Evolutionary conservation across 768 basidiomycete species (phyloP), one percentile per base, ranked within the genome.

Genomic region (Collybia nuda): DNA sequence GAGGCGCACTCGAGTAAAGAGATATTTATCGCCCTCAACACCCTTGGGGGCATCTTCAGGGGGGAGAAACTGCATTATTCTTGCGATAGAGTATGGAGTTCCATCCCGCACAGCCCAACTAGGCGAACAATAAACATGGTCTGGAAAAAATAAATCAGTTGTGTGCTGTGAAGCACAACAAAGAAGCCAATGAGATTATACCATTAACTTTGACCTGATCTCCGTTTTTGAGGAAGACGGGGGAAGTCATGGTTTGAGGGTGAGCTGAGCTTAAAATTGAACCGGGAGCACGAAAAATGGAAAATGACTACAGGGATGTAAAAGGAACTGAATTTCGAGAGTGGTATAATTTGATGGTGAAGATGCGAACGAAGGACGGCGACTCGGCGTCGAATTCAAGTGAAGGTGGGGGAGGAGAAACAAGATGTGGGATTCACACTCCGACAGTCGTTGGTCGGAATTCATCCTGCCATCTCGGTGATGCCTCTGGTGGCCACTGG

Each of bases 81-180:
- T 86, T 43, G 90, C 95, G 52, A 99, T 84, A 38, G 90, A 90
- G 70, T 97, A 98, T 51, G 97, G 95, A 53, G 93, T 93, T 61
- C 93, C 92, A 65, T 97, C 94, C 54, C 95, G 84, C 53, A 89
- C 79, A 50, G 86, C 81, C 93, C 93, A 98, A 54, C 85, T 88
- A 24, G 93, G 90, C 26, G 95, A 93, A 71, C 93, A 93, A 66
- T 97, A 98, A 59, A 98, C 95, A 73, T 98, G 94, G 70, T 98
- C 96, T 97, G 60, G 50, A 64, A 68, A 79, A 71, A 77, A 70
- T 67, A 60, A 55, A 56, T 62, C 26, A 68, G 63, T 15, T 1
- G 49, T 38, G 22, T 45, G 17, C 39, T 26, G 40, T 48, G 44
- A 39, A 32, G 58, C 41, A 45, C 40, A 38, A 40, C 51, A 56